Conservation (phyloP, 139 green algal genomes). For the Chlamydomonas sp. region DNA sequence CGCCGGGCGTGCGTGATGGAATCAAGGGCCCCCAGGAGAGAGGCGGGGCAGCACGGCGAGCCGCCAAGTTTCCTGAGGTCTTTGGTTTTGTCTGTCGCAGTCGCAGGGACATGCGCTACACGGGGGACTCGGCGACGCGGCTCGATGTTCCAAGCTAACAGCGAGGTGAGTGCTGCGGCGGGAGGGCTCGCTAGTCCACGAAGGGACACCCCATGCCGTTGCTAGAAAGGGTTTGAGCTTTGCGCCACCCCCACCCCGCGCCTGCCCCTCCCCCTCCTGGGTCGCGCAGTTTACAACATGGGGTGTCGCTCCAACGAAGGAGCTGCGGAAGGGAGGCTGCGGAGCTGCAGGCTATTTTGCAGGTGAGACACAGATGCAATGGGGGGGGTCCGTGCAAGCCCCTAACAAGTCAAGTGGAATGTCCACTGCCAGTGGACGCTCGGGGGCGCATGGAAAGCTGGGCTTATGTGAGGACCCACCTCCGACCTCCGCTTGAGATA, state of each 20-base stretch:
- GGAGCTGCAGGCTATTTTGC: constrained; percentile 3
- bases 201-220: too few species aligned
- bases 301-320: not conserved
- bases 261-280: not conserved
- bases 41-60: not conserved
- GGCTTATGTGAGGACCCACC: not conserved
- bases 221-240: too few species aligned
- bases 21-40: not conserved
- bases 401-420: not conserved
- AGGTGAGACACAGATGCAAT: not conserved
- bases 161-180: not conserved
- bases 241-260: not conserved
- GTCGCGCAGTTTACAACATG: constrained; percentile 1
- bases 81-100: too few species aligned
- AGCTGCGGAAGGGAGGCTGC: constrained; percentile 2
- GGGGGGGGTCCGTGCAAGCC: not conserved
- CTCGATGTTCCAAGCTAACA: not conserved
- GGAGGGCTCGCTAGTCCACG: too few species aligned
- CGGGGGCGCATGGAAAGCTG: not conserved
- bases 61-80: too few species aligned
- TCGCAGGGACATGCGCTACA: too few species aligned
- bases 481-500: too few species aligned
- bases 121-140: not conserved
- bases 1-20: not conserved
- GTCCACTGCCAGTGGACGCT: not conserved